These are phyloP conservation scores for Colletotrichum sp. DNA, from an alignment of 2,329 filamentous ascomycete genomes.

Conservation along the genomic window DNA sequence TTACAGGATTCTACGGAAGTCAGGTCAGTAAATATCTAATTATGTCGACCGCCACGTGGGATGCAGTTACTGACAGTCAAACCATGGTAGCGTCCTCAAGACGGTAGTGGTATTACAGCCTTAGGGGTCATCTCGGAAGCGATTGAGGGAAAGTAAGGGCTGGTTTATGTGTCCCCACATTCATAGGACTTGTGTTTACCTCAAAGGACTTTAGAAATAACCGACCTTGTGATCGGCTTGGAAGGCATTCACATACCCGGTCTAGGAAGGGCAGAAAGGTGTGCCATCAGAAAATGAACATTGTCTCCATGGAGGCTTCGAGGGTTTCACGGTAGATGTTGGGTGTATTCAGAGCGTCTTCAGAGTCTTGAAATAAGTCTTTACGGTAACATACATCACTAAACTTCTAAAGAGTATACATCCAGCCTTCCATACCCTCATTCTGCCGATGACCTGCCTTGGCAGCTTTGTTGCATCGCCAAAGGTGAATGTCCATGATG, in stretches of 20 bases:
- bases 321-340: background rate
- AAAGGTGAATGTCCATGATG: constrained; percentile 17
- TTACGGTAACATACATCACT: background rate
- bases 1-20: background rate
- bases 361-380: background rate
- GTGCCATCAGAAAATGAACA: background rate
- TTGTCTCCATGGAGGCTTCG: background rate
- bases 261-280: background rate
- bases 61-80: background rate
- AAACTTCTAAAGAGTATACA: constrained; percentile 7
- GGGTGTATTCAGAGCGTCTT: background rate
- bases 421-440: constrained; percentile 11
- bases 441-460: constrained; percentile 2
- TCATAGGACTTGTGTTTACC: background rate
- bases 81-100: background rate
- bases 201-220: background rate
- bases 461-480: constrained; percentile 12
- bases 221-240: background rate
- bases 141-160: background rate
- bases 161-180: background rate
- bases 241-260: background rate
- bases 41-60: background rate
- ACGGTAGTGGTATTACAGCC: background rate
- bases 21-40: background rate
- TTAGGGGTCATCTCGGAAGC: background rate